Percentiles rank a stretch among this genome's conserved stretches.
phyloP scores from a whole-genome alignment of 495 filamentous ascomycete species.

The Xylaria castorea region DNA sequence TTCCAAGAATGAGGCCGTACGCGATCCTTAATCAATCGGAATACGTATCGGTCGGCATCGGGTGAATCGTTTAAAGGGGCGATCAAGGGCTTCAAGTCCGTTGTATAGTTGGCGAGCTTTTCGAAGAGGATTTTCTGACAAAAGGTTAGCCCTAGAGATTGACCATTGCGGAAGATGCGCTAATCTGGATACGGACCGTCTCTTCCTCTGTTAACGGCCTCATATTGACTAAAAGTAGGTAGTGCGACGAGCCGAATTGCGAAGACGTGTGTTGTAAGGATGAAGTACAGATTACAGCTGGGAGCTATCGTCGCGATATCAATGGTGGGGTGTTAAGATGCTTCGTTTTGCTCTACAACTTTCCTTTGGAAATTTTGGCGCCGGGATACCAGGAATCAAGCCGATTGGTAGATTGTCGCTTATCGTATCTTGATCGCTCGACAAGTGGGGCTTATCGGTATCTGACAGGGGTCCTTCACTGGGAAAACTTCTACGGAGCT shows the following conservation, averaged over 20 bases:
- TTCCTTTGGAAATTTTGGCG: slow-evolving; percentile 41
- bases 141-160: background rate
- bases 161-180: background rate
- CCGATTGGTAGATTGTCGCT: slow-evolving; percentile 29
- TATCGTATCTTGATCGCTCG: background rate
- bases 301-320: slow-evolving; percentile 15
- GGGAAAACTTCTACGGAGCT: slow-evolving; percentile 25
- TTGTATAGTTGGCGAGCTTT: slow-evolving; percentile 83
- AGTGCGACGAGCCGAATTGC: background rate
- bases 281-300: slow-evolving; percentile 9
- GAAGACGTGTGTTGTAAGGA: background rate
- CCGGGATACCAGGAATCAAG: slow-evolving; percentile 30
- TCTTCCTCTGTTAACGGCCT: slow-evolving; percentile 76
- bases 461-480: background rate
- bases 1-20: slow-evolving; percentile 2
- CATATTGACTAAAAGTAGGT: slow-evolving; percentile 54
- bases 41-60: slow-evolving; percentile 77
- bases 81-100: slow-evolving; percentile 27
- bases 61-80: slow-evolving; percentile 50
- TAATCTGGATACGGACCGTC: slow-evolving; percentile 42
- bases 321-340: slow-evolving; percentile 29
- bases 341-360: slow-evolving; percentile 36
- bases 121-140: slow-evolving; percentile 67
- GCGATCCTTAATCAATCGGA: slow-evolving; percentile 78
- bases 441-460: slow-evolving; percentile 8